Percentiles rank a stretch among this genome's conserved stretches.
These are phyloP conservation scores for Closterium sp. DNA, from an alignment of 139 green algal genomes.

Conservation along the genomic window DNA sequence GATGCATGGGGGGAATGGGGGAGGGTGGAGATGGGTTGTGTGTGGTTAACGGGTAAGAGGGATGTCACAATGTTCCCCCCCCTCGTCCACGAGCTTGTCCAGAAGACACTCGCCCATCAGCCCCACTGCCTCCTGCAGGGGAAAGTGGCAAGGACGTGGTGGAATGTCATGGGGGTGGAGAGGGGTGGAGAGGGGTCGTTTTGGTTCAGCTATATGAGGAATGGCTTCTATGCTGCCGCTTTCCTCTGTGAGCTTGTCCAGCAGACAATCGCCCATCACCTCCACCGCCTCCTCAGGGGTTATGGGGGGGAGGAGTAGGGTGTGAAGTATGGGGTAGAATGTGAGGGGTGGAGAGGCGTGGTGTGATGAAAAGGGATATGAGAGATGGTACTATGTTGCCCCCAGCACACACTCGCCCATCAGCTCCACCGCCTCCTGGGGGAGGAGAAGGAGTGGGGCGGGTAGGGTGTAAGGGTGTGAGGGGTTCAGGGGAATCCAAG, in stretches of 20 bases:
- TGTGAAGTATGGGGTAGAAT: background rate
- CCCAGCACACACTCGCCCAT: conserved; percentile 51
- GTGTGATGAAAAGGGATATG: background rate
- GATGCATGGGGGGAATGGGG: too few species aligned
- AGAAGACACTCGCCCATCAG: conserved; percentile 1
- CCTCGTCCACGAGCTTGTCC: conserved; percentile 37
- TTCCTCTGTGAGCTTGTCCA: conserved; percentile 36
- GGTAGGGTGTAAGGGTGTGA: background rate
- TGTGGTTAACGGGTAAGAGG: background rate
- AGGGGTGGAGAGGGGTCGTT: too few species aligned
- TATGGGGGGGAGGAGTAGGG: background rate
- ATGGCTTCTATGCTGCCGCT: conserved; percentile 6
- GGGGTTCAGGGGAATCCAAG: too few species aligned
- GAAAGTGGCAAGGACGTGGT: background rate
- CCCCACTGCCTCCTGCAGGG: conserved; percentile 21
- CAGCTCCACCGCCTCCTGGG: too few species aligned
- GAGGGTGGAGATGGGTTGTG: background rate
- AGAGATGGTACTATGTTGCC: conserved; percentile 9
- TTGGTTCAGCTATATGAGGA: too few species aligned
- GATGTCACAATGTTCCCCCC: background rate
- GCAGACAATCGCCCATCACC: background rate
- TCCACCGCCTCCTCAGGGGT: background rate
- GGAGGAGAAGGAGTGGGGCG: background rate
- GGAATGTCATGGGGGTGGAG: too few species aligned
- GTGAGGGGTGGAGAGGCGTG: too few species aligned